Percentiles rank a stretch among this genome's conserved stretches.
These are phyloP conservation scores for Toxoplasma gondii DNA, from an alignment of 169 alveolate genomes.

Conservation along the genomic window DNA sequence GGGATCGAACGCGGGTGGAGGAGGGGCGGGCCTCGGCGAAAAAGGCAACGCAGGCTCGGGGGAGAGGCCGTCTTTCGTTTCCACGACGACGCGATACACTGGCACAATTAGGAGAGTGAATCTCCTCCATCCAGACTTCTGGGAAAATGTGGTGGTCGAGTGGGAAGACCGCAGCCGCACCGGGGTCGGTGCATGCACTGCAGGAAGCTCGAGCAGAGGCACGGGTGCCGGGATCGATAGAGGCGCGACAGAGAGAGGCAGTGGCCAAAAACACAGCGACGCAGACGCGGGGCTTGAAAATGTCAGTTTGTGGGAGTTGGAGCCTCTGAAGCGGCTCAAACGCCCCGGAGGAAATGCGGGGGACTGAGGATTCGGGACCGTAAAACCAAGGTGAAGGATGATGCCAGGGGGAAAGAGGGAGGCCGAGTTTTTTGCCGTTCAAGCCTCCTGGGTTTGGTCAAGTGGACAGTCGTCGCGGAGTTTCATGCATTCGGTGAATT, in stretches of 20 bases:
- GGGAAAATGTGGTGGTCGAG: conserved; percentile 56
- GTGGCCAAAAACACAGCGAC: not conserved
- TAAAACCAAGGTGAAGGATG: no score
- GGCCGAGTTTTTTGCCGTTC: no score
- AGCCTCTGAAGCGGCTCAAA: conserved; percentile 62
- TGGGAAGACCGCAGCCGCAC: conserved; percentile 55
- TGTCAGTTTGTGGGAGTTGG: conserved; percentile 63
- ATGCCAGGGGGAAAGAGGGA: no score
- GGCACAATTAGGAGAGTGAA: conserved; percentile 52
- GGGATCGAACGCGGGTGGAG: not conserved
- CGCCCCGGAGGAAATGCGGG: conserved; percentile 29
- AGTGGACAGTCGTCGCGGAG: no score
- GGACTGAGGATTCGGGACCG: not conserved
- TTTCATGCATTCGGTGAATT: no score
- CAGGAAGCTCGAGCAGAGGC: conserved; percentile 31
- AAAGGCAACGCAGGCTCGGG: not conserved
- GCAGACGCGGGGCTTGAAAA: not conserved
- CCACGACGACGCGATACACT: conserved; percentile 42
- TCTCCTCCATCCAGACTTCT: conserved; percentile 36
- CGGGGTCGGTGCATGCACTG: conserved; percentile 32
- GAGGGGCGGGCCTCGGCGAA: not conserved
- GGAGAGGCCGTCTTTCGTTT: conserved; percentile 1
- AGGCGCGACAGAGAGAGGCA: not conserved
- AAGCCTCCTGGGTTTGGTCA: no score
- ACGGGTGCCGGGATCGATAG: not conserved